Base-by-base conservation (phyloP, 768 basidiomycete species). In the Kwoniella sp. region DNA sequence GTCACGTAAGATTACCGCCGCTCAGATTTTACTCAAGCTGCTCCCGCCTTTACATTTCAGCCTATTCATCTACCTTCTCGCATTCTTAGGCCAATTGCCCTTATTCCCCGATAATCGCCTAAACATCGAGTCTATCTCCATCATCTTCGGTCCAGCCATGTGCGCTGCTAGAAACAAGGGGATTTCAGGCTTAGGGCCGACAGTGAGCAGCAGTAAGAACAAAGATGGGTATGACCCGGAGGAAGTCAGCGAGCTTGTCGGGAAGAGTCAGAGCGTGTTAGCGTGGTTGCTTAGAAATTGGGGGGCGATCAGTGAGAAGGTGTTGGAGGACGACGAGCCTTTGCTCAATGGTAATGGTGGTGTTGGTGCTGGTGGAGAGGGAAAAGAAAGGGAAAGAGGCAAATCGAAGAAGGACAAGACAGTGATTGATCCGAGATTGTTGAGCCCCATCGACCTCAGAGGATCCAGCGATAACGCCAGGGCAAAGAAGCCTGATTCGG, bases 21-120 rank as follows among this genome's bases (percentile, higher is more conserved):
- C 85, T 15, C 84, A 83, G 60, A 78, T 83, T 68, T 71, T 86
- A 55, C 81, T 86, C n/a, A 83, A 83, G 7, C 81, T 86, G 49
- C 81, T 86, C 0, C 81, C 85, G 1, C 58, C 70, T 3, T 83
- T 84, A 22, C 86, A 86, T 50, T 86, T 85, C 40, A 85, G 80
- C 48, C 82, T 93, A 25, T 92, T 87, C 78, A 88, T 93, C 65
- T 88, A 90, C 70, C 84, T 94, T 8, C 76, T 86, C 46, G 88
- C 86, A 62, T 91, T 90, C 73, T 87, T 89, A 0, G 84, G 83
- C 0, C 85, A 86, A 66, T 72, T 85, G 0, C 85, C 83, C 1
- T 77, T 84, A 7, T 84, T 82, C 58, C 82, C 84, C 0, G 83
- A 84, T 48, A 86, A 86, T 63, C 81, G 82, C 0, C 69, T 86